Percentiles rank a stretch among this genome's conserved stretches.
Evolutionary conservation across 805 yeast species (phyloP).

Genomic region (Yarrowia keelungensis): DNA sequence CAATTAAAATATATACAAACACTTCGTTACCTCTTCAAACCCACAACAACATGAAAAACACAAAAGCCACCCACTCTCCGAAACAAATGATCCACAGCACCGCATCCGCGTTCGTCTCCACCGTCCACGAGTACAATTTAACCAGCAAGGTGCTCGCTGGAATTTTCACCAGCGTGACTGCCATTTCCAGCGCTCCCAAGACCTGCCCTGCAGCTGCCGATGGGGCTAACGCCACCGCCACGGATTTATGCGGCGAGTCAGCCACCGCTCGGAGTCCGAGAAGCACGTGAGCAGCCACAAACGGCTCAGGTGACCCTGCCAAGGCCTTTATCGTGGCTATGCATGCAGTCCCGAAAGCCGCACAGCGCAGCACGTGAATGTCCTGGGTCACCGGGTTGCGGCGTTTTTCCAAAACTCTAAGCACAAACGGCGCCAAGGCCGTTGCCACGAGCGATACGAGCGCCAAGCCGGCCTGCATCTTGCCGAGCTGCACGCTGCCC

Average conservation of each 20-base stretch:
- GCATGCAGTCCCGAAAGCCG: conserved; percentile 11
- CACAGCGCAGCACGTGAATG: conserved; percentile 4
- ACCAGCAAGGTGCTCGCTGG: conserved; percentile 13
- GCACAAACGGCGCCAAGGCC: not conserved
- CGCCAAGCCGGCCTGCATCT: not conserved
- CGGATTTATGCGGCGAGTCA: conserved; percentile 26
- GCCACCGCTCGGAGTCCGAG: conserved; percentile 15
- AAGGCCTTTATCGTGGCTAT: conserved; percentile 19
- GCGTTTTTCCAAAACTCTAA: conserved; percentile 1
- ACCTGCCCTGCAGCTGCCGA: conserved; percentile 31
- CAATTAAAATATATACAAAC: no score
- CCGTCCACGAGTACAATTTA: conserved; percentile 7
- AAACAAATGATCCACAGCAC: conserved; percentile 28
- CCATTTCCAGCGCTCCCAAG: conserved; percentile 25
- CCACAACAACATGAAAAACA: not conserved
- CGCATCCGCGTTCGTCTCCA: not conserved
- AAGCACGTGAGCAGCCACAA: conserved; percentile 20
- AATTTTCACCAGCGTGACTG: conserved; percentile 21
- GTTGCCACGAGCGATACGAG: not conserved
- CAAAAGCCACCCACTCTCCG: conserved; percentile 32
- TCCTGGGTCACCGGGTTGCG: conserved; percentile 30
- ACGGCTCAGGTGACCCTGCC: conserved; percentile 11
- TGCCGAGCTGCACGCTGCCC: conserved; percentile 6
- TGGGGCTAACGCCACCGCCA: conserved; percentile 23
- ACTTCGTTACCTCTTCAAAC: not conserved